Evolutionary conservation across 192 early-diverging fungal genomes (phyloP), one percentile per base, ranked within the genome.

Genomic region (Backusella psychrophila): DNA sequence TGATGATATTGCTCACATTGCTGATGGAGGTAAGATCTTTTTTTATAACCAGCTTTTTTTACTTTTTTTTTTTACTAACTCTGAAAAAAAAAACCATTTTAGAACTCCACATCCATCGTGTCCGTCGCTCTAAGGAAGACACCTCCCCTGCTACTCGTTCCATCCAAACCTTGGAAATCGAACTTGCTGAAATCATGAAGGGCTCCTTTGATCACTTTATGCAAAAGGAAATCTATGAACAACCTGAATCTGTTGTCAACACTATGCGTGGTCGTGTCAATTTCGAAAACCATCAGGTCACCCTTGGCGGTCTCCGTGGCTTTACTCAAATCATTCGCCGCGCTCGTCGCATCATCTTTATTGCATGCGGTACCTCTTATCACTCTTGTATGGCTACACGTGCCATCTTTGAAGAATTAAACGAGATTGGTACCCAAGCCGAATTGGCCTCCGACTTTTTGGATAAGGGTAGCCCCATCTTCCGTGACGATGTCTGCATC

Each of bases 201-300:
- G 82, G 98, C 66, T 93, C 91, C 59, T 99, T 98, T 81, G 93
- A 95, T 77, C 96, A 98, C 88, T 99, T 98, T 81, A 99, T 99
- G 98, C 95, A 95, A 82, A 99, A 99, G 90, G 98, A 99, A 87
- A 99, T 99, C 81, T 99, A 91, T 82, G 98, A 99, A 87, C 98
- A 99, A 86, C 96, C 98, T 69, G 97, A 98, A 83, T 97, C 96
- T 2, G 96, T 99, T 21, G 96, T 98, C 80, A 99, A 99, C 91
- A 98, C 98, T 78, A 99, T 99, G 94, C 93, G 97, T 85, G 98
- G 98, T 66, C 96, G 98, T 85, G 94, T 99, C 84, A 97, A 99
- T 91, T 98, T 98, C 87, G 92, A 97, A 76, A 92, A 87, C 85
- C 90, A 94, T 87, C 91, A 89, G 70, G 93, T 99, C 39, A 97